A percentile compares a stretch with the other conserved stretches of the same genome.
Conservation (phyloP, 164 flowering plant species). For the Nymphaea thermarum region DNA sequence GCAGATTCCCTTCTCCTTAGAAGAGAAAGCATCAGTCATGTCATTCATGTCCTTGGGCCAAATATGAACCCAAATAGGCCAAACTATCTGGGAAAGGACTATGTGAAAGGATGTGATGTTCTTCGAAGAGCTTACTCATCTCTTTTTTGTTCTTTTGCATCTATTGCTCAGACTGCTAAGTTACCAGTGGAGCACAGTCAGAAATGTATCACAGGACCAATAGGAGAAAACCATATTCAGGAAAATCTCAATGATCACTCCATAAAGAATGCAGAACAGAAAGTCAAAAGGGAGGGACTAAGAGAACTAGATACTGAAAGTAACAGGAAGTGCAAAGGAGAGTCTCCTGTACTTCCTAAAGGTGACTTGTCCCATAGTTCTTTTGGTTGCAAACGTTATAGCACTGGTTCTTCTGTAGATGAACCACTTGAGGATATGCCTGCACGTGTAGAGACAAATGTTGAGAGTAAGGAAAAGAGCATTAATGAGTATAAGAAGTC, state of each 20-base stretch:
- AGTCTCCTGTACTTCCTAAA: constrained; percentile 8
- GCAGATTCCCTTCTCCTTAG: constrained; percentile 49
- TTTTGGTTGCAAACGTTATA: neutral
- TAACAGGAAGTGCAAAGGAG: constrained; percentile 55
- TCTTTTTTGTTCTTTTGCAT: constrained; percentile 66
- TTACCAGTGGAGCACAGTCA: constrained; percentile 8
- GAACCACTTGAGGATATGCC: neutral
- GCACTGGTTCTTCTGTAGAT: neutral
- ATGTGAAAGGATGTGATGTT: constrained; percentile 54
- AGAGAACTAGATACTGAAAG: constrained; percentile 19
- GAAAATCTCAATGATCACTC: constrained; percentile 7
- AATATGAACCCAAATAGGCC: constrained; percentile 95
- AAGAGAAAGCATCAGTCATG: constrained; percentile 89
- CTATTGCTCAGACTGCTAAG: constrained; percentile 21
- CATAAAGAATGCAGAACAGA: constrained; percentile 20
- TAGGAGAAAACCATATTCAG: constrained; percentile 12
- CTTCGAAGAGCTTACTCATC: constrained; percentile 74
- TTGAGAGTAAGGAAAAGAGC: constrained; percentile 11
- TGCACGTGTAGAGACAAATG: constrained; percentile 4
- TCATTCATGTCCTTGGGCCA: constrained; percentile 95
- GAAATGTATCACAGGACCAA: constrained; percentile 4
- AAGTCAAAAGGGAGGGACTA: constrained; percentile 33
- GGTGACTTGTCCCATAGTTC: neutral
- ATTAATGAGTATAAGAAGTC: constrained; percentile 15
- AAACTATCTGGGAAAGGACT: constrained; percentile 61